These are phyloP conservation scores for Podila horticola DNA, from an alignment of 192 early-diverging fungal species.

Conservation along the genomic window DNA sequence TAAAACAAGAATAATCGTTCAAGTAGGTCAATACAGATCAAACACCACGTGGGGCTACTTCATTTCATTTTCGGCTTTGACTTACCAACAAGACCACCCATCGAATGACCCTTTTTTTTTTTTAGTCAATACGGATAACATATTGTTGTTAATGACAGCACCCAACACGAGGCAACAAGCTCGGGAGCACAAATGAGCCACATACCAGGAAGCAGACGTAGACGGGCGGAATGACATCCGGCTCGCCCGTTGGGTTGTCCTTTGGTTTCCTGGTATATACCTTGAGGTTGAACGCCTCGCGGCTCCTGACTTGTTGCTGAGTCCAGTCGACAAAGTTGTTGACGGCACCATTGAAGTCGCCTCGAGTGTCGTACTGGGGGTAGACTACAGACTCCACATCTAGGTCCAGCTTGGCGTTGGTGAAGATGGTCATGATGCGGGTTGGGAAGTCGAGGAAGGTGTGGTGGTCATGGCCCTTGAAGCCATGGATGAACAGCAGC, in stretches of 20 bases:
- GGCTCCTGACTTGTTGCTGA: conserved; percentile 43
- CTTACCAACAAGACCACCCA: conserved; percentile 72
- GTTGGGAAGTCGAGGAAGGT: conserved; percentile 63
- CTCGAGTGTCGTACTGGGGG: conserved; percentile 67
- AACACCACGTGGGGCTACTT: neutral
- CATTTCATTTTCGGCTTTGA: neutral
- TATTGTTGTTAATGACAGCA: too few species aligned
- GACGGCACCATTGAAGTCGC: conserved; percentile 60
- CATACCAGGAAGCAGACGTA: conserved; percentile 29
- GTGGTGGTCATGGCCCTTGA: conserved; percentile 60
- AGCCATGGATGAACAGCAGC: conserved; percentile 69
- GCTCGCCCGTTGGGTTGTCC: neutral
- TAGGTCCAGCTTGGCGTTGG: conserved; percentile 38
- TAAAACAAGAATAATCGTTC: neutral
- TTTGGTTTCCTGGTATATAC: conserved; percentile 7
- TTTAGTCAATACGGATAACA: too few species aligned
- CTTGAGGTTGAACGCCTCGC: conserved; percentile 24
- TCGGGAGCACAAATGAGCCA: too few species aligned
- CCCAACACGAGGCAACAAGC: too few species aligned
- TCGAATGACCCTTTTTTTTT: conserved; percentile 54
- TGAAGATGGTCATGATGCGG: conserved; percentile 56
- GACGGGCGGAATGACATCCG: conserved; percentile 20
- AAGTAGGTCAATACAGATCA: neutral
- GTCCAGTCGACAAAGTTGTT: conserved; percentile 60
- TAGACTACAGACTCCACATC: conserved; percentile 63